Base-by-base conservation (phyloP, 1,139 yeast genomes). In the Wickerhamomyces sp. region DNA sequence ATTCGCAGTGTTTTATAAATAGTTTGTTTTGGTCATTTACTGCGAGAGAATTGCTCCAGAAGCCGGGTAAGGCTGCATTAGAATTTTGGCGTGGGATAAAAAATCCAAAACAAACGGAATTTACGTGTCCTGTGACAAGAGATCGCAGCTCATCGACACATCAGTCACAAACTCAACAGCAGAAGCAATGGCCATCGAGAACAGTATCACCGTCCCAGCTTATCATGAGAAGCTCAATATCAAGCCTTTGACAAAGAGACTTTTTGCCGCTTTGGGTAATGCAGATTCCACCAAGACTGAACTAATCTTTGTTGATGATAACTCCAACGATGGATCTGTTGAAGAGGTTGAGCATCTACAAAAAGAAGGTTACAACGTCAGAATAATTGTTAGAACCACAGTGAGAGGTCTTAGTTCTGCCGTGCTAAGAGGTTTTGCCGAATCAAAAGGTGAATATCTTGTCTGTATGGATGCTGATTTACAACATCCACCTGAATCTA, bases 391-490 rank as follows among this genome's bases (percentile, higher is more conserved):
- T 14, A 60, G 72, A 51, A 66, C 71, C 15, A 60, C 56, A 5
- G 72, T 67, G 45, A 60, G 71, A 45, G 72, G 72, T 17, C 49
- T 67, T 18, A 63, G 70, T 18, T 62, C 70, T 29, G 72, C 72
- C 16, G 72, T 67, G 13, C 42, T 67, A 39, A 59, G 58, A 45
- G 72, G 72, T 13, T 67, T 67, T 49, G 44, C 54, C 30, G 70
- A 64, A 35, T 63, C 69, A 26, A 52, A 63, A 39, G 72, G 72
- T 42, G 61, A 63, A 33, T 64, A 65, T 42, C 41, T 67, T 37
- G 55, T 67, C 28, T 67, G 72, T 45, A 67, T 67, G 72, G 72
- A 67, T 49, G 72, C 72, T 16, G 72, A 67, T 49, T 54, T 67
- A 35, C 72, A 67, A 50, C 72, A 67, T 46, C 72, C 72, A 27